Percentiles rank a stretch among this genome's conserved stretches.
These are phyloP conservation scores for Choiromyces venosus DNA, from an alignment of 495 filamentous ascomycete genomes.

Conservation along the genomic window DNA sequence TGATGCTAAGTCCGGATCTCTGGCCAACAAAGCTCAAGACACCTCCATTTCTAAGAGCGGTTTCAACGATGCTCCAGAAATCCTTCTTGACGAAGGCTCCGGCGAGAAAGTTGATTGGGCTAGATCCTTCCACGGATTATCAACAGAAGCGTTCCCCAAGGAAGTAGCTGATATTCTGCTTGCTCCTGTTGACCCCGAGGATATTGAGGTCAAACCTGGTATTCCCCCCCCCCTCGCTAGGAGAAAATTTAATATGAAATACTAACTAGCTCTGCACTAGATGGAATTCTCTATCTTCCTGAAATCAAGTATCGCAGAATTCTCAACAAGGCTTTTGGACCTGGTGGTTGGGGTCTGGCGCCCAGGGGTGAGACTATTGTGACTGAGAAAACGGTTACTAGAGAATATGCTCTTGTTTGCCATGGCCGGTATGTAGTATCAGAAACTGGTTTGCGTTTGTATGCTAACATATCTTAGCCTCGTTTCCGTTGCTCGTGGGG, in stretches of 20 bases:
- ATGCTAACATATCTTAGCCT: constrained; percentile 52
- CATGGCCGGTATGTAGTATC: constrained; percentile 67
- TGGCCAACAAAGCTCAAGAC: constrained; percentile 6
- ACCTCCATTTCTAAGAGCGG: constrained; percentile 11
- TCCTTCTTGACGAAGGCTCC: constrained; percentile 9
- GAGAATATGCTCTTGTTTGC: constrained; percentile 89
- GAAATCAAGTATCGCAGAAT: constrained; percentile 98
- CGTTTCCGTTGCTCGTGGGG: constrained; percentile 86
- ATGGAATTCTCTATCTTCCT: constrained; percentile 91
- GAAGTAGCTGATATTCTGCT: constrained; percentile 70
- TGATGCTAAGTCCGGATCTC: not conserved
- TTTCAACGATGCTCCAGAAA: constrained; percentile 25
- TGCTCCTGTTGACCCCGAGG: constrained; percentile 59
- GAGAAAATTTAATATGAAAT: not conserved
- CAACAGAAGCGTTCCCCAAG: constrained; percentile 64
- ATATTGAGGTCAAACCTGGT: constrained; percentile 80
- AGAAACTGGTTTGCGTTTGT: constrained; percentile 1
- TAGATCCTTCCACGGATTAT: constrained; percentile 84
- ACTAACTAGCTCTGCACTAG: constrained; percentile 47
- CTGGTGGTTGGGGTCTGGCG: constrained; percentile 90
- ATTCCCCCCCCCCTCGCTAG: constrained; percentile 2
- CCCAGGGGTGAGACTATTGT: constrained; percentile 88
- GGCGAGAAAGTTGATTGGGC: constrained; percentile 75
- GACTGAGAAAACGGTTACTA: constrained; percentile 77
- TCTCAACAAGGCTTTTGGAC: constrained; percentile 84